phyloP scores from a whole-genome alignment of 2,329 filamentous ascomycete genomes.

The Huntiella omanensis region DNA sequence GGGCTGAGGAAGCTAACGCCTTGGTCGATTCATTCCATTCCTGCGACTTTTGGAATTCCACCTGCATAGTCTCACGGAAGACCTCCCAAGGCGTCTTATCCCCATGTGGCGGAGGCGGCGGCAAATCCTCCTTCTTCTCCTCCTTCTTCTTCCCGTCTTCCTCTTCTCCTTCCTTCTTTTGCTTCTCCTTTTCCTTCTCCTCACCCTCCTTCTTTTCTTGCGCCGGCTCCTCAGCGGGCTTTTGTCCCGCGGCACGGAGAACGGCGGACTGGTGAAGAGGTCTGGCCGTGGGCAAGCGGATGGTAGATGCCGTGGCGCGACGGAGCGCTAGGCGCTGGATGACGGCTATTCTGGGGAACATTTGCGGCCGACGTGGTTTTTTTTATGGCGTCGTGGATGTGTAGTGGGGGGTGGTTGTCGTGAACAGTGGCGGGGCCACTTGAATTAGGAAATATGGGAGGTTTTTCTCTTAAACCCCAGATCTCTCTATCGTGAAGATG shows the following conservation, averaged over 20 bases:
- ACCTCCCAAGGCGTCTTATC: slow-evolving; percentile 99
- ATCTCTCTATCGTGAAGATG: too few species aligned
- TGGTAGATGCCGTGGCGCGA: slow-evolving; percentile 17
- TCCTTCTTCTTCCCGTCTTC: slow-evolving; percentile 27
- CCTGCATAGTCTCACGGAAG: slow-evolving; percentile 88
- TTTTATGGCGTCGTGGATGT: too few species aligned
- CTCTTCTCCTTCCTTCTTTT: slow-evolving; percentile 15
- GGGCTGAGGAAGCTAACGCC: slow-evolving; percentile 69
- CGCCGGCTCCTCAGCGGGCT: neutral
- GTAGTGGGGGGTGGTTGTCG: slow-evolving; percentile 2
- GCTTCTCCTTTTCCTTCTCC: slow-evolving; percentile 17
- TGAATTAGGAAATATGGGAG: too few species aligned
- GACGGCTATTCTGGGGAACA: slow-evolving; percentile 8
- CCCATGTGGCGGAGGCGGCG: slow-evolving; percentile 86
- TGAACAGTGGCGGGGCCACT: too few species aligned
- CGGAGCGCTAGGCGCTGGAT: slow-evolving; percentile 4
- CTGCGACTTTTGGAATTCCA: slow-evolving; percentile 89
- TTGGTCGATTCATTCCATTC: slow-evolving; percentile 99
- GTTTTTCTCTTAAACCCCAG: too few species aligned
- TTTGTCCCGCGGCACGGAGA: neutral
- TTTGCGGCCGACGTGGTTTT: neutral
- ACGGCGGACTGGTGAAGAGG: slow-evolving; percentile 13
- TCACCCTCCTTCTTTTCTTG: slow-evolving; percentile 18
- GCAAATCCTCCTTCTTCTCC: slow-evolving; percentile 44
- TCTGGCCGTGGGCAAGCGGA: slow-evolving; percentile 28